phyloP scores from a whole-genome alignment of 768 basidiomycete genomes.

The Termitomyces sp. region DNA sequence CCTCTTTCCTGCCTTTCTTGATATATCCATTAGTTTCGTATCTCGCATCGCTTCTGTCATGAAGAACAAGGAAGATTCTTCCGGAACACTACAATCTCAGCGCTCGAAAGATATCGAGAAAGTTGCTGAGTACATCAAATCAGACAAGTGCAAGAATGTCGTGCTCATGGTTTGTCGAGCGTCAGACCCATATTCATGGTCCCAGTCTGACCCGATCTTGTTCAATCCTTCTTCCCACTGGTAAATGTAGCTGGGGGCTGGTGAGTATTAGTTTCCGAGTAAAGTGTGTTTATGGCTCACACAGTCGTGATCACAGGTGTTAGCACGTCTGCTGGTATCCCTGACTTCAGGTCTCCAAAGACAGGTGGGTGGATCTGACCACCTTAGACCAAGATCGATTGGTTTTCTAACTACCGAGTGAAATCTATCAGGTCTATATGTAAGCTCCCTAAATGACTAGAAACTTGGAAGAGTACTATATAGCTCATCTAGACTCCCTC shows the following conservation, averaged over 20 bases:
- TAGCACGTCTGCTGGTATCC: slow-evolving; percentile 80
- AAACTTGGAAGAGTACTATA: background rate
- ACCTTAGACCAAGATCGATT: background rate
- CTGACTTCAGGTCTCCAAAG: slow-evolving; percentile 84
- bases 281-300: too few relatives aligned
- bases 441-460: slow-evolving; percentile 25
- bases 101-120: slow-evolving; percentile 31
- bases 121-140: slow-evolving; percentile 67
- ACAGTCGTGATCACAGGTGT: slow-evolving; percentile 42
- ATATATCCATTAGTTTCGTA: too few relatives aligned
- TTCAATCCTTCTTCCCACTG: background rate
- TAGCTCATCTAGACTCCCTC: background rate
- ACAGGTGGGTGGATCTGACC: slow-evolving; percentile 51
- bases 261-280: slow-evolving; percentile 30
- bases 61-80: background rate
- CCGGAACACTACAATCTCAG: background rate
- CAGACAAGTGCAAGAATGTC: slow-evolving; percentile 62
- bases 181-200: background rate
- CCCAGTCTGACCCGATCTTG: background rate
- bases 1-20: too few relatives aligned
- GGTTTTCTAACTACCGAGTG: background rate
- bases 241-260: slow-evolving; percentile 63
- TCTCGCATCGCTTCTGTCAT: background rate
- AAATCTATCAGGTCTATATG: slow-evolving; percentile 45
- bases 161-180: slow-evolving; percentile 63